Conservation (phyloP, 495 filamentous ascomycete species). For the Pyrenula aspistea region DNA sequence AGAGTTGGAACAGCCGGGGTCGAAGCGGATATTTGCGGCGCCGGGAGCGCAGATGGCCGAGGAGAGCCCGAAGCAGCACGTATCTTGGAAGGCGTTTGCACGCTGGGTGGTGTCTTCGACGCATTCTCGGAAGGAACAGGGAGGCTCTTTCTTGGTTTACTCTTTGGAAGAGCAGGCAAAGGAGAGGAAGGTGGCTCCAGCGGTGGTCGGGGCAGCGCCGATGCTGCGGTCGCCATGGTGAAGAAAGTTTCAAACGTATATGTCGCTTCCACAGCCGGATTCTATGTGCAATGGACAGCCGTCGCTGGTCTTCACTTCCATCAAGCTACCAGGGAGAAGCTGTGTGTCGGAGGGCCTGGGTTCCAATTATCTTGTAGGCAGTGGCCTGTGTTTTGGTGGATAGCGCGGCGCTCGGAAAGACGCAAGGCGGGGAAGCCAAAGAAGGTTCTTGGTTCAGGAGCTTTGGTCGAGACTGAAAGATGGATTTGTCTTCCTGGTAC, state of each 20-base stretch:
- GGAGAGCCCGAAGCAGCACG: conserved; percentile 52
- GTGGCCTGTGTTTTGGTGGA: neutral
- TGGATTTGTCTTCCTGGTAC: neutral
- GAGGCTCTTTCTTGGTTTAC: conserved; percentile 59
- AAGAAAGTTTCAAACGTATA: neutral
- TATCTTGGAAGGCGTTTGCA: conserved; percentile 39
- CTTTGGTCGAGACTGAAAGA: neutral
- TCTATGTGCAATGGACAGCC: neutral
- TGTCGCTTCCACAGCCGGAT: neutral
- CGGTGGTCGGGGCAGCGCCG: conserved; percentile 47
- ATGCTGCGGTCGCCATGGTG: conserved; percentile 38
- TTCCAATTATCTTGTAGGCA: neutral
- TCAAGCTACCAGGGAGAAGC: neutral
- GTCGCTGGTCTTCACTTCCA: neutral
- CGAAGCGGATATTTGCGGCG: conserved; percentile 34
- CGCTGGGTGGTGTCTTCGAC: conserved; percentile 26
- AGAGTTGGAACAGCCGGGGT: conserved; percentile 24
- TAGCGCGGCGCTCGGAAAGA: neutral
- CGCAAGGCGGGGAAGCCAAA: neutral
- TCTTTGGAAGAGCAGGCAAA: conserved; percentile 52
- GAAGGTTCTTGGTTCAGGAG: neutral
- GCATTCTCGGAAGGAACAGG: conserved; percentile 29
- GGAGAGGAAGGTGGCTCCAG: conserved; percentile 52
- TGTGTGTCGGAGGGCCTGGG: neutral
- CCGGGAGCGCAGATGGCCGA: conserved; percentile 34